phyloP scores from a whole-genome alignment of 495 filamentous ascomycete genomes.

The Darksidea phi region DNA sequence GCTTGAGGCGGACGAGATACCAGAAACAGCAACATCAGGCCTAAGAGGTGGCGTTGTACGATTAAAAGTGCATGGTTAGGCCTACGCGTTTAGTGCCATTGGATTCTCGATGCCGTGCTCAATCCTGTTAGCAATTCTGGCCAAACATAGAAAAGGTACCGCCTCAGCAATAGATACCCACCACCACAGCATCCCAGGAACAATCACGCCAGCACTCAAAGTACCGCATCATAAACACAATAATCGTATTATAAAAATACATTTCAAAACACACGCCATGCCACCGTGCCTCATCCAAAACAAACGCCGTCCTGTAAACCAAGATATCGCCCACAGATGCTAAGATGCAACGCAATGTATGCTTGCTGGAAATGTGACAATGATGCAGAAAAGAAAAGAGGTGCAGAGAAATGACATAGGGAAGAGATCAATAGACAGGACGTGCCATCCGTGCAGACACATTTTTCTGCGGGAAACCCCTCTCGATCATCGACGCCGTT shows the following conservation, averaged over 20 bases:
- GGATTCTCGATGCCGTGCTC: no score
- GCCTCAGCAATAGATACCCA: not conserved
- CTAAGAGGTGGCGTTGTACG: no score
- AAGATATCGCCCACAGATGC: constrained; percentile 9
- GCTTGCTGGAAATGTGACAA: not conserved
- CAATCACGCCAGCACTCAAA: no score
- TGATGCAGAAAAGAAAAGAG: not conserved
- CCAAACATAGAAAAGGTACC: not conserved
- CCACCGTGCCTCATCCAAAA: not conserved
- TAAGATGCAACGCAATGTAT: constrained; percentile 4
- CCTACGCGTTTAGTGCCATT: no score
- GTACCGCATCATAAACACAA: not conserved
- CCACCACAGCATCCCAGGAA: not conserved
- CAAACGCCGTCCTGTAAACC: not conserved
- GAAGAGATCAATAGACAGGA: constrained; percentile 28
- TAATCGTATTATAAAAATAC: not conserved
- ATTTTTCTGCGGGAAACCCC: no score
- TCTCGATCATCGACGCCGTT: no score
- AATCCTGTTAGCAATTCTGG: no score
- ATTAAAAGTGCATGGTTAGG: no score
- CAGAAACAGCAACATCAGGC: no score
- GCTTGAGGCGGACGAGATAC: not conserved
- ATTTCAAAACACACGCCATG: not conserved
- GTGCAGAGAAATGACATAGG: constrained; percentile 16
- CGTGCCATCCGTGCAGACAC: not conserved